Base-by-base conservation (phyloP, 2,329 filamentous ascomycete species). In the Hypoxylon sp. region DNA sequence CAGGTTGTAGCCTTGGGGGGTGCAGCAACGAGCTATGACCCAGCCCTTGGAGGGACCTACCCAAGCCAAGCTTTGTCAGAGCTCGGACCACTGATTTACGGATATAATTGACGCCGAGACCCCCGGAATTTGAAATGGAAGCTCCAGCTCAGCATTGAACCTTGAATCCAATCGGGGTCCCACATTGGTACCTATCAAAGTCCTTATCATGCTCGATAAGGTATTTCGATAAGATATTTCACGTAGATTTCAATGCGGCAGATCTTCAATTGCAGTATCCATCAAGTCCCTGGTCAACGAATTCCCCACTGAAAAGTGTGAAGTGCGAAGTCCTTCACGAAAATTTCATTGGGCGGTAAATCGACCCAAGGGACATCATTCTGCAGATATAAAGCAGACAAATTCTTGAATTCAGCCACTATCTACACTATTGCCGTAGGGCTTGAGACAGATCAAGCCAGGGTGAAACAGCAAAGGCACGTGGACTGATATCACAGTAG, bases 241-340 rank as follows among this genome's bases (percentile, higher is more conserved):
- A n/a, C n/a, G n/a, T 59, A 30, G n/a, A 55, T 45, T 60, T 30
- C 25, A 56, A 57, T 7, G 5, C 28, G 9, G 28, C 28, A 30
- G 28, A 30, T 30, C 28, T 46, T 45, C 38, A 60, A 55, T 21
- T 41, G 48, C 55, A 36, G 45, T 36, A 50, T 46, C 36, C 19
- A 30, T 36, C 41, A 53, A 46, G 61, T 36, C 30, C 34, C 28
- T 30, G 36, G n/a, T 50, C 21, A 50, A 28, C 41, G 17, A 30
- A 36, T 62, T 65, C 69, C 55, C 69, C 69, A 69, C 69, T 69
- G 60, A 69, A 71, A 69, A 71, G 64, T 67, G 55, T 34, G 38
- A 67, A 69, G 57, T 58, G 63, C 66, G 57, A 70, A 68, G 56
- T 48, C 38, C 62, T 63, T 68, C 58, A 70, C 34, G 36, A 64